These are phyloP conservation scores for Globisporangium orthogonon DNA, from an alignment of 352 stramenopile genomes.

Conservation along the genomic window DNA sequence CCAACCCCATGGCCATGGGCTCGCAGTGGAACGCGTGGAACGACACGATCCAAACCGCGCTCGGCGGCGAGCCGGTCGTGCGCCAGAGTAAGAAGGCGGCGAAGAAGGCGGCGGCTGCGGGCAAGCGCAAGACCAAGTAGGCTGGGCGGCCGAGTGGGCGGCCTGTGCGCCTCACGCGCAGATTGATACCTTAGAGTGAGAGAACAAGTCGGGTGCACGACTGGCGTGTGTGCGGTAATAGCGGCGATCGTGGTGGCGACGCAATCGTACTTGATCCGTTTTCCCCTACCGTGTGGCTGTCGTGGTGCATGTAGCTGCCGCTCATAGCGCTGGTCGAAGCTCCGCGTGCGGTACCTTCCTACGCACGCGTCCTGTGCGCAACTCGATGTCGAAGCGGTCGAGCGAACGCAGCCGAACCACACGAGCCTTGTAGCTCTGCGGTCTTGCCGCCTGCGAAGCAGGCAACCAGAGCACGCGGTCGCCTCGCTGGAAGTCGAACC, in stretches of 20 bases:
- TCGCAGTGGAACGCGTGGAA: conserved; percentile 72
- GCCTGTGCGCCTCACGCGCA: too few relatives aligned
- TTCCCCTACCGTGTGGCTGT: neutral
- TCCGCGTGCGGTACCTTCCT: conserved; percentile 37
- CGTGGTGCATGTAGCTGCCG: neutral
- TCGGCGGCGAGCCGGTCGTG: conserved; percentile 41
- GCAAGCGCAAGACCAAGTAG: conserved; percentile 70
- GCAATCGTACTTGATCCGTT: neutral
- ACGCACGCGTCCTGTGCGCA: conserved; percentile 34
- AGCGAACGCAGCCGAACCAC: conserved; percentile 32
- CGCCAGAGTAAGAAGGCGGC: conserved; percentile 61
- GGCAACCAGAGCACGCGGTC: conserved; percentile 36
- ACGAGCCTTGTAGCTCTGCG: conserved; percentile 36
- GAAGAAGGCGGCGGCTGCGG: conserved; percentile 41
- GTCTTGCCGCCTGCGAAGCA: neutral
- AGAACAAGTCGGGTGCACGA: neutral
- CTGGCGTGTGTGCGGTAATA: conserved; percentile 6
- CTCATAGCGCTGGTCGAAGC: conserved; percentile 17
- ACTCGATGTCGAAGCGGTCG: conserved; percentile 35
- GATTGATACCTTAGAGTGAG: neutral
- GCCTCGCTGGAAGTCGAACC: conserved; percentile 18
- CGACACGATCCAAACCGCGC: conserved; percentile 65
- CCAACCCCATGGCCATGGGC: conserved; percentile 54
- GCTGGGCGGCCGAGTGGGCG: neutral
- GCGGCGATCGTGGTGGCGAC: neutral